These are phyloP conservation scores for Diaporthe longicolla DNA, from an alignment of 2,329 filamentous ascomycete genomes.

Conservation along the genomic window DNA sequence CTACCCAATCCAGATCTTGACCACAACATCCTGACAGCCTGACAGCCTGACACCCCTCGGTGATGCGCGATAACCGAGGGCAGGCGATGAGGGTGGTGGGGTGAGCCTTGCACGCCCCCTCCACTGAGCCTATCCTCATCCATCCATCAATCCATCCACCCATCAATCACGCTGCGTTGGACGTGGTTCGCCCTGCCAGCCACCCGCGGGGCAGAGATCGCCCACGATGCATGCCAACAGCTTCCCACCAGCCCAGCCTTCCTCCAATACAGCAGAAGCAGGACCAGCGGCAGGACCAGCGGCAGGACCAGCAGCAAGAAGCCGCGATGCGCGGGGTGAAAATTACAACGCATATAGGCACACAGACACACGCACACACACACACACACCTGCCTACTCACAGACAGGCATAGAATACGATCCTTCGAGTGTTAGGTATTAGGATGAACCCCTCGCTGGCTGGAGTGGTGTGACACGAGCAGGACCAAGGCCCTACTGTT, in stretches of 20 bases:
- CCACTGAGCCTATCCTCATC: not conserved
- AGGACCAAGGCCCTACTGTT: not conserved
- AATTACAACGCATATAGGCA: not conserved
- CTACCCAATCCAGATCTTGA: conserved; percentile 27
- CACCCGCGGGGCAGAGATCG: conserved; percentile 5
- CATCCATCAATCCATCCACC: not conserved
- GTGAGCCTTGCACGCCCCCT: conserved; percentile 4
- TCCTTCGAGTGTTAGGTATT: not conserved
- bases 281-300: too few relatives aligned
- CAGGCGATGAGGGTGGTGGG: conserved; percentile 23
- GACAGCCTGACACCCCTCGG: conserved; percentile 15
- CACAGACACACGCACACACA: not conserved
- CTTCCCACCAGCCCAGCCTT: conserved; percentile 6
- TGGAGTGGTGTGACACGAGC: conserved; percentile 19
- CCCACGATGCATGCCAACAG: conserved; percentile 22
- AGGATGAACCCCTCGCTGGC: not conserved
- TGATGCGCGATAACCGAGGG: conserved; percentile 38
- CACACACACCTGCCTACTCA: not conserved
- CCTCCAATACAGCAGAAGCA: not conserved
- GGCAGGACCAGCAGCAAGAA: not conserved
- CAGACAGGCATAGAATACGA: not conserved
- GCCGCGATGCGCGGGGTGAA: conserved; percentile 14
- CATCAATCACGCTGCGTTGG: conserved; percentile 4
- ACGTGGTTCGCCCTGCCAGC: conserved; percentile 5
- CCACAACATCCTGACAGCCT: conserved; percentile 1